These are phyloP conservation scores for Fusarium sp. DNA, from an alignment of 2,329 filamentous ascomycete genomes.

Conservation along the genomic window DNA sequence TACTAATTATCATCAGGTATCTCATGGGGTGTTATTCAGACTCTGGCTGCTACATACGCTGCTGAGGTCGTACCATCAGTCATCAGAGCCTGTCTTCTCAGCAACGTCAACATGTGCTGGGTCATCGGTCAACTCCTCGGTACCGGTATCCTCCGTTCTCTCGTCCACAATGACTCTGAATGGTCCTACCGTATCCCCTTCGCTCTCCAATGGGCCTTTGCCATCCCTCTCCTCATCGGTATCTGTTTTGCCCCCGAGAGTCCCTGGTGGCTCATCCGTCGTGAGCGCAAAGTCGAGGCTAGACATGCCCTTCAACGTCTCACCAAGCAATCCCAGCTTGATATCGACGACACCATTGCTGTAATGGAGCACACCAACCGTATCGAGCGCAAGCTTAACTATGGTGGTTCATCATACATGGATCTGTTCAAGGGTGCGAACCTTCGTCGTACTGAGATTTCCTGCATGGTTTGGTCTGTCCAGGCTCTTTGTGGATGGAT, in stretches of 20 bases:
- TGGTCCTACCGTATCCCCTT: conserved; percentile 49
- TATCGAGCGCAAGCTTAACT: conserved; percentile 53
- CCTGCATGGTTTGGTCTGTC: conserved; percentile 40
- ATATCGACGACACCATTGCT: conserved; percentile 57
- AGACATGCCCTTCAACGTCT: conserved; percentile 48
- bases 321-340: conserved; percentile 41
- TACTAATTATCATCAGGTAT: conserved; percentile 29
- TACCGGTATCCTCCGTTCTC: conserved; percentile 48
- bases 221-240: conserved; percentile 50
- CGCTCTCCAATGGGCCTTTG: conserved; percentile 55
- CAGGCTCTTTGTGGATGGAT: conserved; percentile 41
- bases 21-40: conserved; percentile 51
- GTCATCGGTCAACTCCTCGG: conserved; percentile 54
- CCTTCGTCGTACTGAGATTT: conserved; percentile 44
- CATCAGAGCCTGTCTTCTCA: conserved; percentile 50
- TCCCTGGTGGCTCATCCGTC: conserved; percentile 54
- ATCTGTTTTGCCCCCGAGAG: conserved; percentile 53
- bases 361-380: conserved; percentile 55
- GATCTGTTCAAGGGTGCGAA: conserved; percentile 40
- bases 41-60: conserved; percentile 53
- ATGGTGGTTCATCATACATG: conserved; percentile 45
- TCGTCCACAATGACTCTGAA: conserved; percentile 47
- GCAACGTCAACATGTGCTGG: conserved; percentile 56
- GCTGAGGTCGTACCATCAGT: conserved; percentile 51
- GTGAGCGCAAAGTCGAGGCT: conserved; percentile 49